phyloP scores from a whole-genome alignment of 2,329 filamentous ascomycete genomes.

The Dactylonectria estremocensis region DNA sequence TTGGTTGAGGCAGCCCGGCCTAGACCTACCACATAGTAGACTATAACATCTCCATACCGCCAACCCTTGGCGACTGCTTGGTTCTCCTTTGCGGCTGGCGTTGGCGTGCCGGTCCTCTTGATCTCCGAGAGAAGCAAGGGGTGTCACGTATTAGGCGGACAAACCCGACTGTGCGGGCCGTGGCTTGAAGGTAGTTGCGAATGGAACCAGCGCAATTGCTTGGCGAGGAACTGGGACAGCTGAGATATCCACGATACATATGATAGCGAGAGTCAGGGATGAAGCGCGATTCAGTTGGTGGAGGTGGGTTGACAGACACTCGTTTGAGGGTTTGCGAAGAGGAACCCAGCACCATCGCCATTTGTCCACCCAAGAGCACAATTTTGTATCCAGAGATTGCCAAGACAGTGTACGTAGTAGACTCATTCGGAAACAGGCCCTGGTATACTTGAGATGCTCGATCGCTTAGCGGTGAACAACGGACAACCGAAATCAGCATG shows the following conservation, averaged over 20 bases:
- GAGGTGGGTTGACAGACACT: not conserved
- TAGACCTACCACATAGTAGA: conserved; percentile 9
- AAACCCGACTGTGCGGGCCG: not conserved
- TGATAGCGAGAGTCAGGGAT: not conserved
- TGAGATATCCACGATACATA: not conserved
- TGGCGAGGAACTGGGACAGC: not conserved
- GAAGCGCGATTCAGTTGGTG: not conserved
- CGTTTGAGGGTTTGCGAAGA: not conserved
- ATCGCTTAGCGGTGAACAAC: conserved; percentile 2
- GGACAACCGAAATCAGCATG: conserved; percentile 5
- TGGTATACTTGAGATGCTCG: not conserved
- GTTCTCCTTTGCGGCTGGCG: not conserved
- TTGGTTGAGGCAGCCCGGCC: not conserved
- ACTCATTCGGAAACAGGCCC: not conserved
- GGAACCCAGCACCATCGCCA: too few relatives aligned
- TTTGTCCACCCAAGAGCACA: not conserved
- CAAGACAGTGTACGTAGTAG: too few relatives aligned
- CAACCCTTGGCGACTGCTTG: not conserved
- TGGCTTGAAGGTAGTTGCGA: conserved; percentile 5
- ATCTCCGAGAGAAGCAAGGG: not conserved
- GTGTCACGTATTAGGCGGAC: not conserved
- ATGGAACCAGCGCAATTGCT: not conserved
- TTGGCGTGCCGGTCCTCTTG: not conserved
- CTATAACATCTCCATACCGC: not conserved
- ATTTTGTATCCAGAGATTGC: not conserved